Evolutionary conservation across 2,329 filamentous ascomycete genomes (phyloP).

Genomic region (Arthrobotrys megalospora): DNA sequence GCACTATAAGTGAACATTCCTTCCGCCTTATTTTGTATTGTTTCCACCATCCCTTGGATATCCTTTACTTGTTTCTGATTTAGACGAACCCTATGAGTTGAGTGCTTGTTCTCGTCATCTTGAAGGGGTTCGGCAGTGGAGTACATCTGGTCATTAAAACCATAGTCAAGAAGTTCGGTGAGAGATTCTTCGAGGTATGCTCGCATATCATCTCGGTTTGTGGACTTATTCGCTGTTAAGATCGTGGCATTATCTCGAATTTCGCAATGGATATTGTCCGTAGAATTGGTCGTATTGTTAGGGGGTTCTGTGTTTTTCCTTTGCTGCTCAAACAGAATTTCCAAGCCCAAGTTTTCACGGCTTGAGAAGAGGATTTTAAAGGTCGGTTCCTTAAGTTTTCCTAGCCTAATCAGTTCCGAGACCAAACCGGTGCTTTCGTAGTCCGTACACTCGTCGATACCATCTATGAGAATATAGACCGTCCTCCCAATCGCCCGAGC

Average conservation of each 20-base stretch:
- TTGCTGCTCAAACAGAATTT: neutral
- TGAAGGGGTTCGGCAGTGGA: neutral
- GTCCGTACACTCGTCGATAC: slow-evolving; percentile 54
- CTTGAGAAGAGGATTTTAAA: slow-evolving; percentile 49
- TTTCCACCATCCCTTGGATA: slow-evolving; percentile 38
- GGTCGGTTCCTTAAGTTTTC: slow-evolving; percentile 1
- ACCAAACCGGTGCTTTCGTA: slow-evolving; percentile 22
- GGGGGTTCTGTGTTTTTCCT: neutral
- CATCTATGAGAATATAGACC: slow-evolving; percentile 47
- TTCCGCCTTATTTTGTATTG: slow-evolving; percentile 48
- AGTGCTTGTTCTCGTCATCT: neutral
- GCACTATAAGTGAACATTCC: slow-evolving; percentile 56
- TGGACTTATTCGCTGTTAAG: slow-evolving; percentile 36
- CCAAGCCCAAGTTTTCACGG: slow-evolving; percentile 24
- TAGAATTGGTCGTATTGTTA: neutral
- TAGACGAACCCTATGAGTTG: neutral
- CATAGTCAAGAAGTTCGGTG: slow-evolving; percentile 37
- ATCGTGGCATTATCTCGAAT: slow-evolving; percentile 31
- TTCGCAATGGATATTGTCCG: slow-evolving; percentile 13
- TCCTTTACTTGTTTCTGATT: slow-evolving; percentile 27
- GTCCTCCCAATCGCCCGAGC: slow-evolving; percentile 28
- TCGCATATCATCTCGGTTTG: slow-evolving; percentile 47
- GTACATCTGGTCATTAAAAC: neutral
- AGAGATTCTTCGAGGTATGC: slow-evolving; percentile 39
- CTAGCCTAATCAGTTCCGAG: slow-evolving; percentile 26